Evolutionary conservation across 305 asterid genomes (phyloP).

Genomic region (Rubia tinctorum): DNA sequence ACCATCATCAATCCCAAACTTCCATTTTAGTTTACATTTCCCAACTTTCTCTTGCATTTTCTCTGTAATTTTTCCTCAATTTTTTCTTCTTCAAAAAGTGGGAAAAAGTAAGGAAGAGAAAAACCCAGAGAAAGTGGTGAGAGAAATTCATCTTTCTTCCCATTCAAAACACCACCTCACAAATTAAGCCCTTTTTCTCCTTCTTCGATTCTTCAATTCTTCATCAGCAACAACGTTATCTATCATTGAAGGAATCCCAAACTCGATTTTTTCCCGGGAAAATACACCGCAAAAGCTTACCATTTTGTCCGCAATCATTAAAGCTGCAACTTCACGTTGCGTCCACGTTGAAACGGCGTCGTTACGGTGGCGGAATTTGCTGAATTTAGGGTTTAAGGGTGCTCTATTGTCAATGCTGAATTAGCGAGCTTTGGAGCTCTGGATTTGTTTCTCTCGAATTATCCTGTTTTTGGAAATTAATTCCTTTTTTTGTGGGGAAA

Average conservation of each 20-base stretch:
- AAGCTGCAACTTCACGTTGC: background rate
- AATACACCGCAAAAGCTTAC: background rate
- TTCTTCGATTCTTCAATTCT: background rate
- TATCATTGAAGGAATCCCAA: background rate
- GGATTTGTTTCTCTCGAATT: background rate
- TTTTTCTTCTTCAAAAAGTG: background rate
- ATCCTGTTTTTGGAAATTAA: background rate
- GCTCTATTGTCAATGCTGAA: background rate
- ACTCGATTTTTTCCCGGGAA: background rate
- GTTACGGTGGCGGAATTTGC: background rate
- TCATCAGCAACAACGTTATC: background rate
- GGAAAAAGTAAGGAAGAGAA: background rate
- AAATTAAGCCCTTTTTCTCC: background rate
- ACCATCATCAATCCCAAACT: background rate
- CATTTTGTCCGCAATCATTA: background rate
- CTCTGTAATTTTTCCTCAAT: background rate
- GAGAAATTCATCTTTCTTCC: conserved; percentile 4
- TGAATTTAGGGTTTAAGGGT: background rate
- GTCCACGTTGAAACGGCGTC: background rate
- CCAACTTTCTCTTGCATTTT: background rate
- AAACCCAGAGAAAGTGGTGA: background rate
- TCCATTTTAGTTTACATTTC: background rate
- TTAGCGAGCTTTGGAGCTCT: conserved; percentile 7
- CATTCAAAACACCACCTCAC: background rate
- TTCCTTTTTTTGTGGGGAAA: background rate